Conservation (phyloP, 495 filamentous ascomycete species). For the Podospora pseudoanserina region DNA sequence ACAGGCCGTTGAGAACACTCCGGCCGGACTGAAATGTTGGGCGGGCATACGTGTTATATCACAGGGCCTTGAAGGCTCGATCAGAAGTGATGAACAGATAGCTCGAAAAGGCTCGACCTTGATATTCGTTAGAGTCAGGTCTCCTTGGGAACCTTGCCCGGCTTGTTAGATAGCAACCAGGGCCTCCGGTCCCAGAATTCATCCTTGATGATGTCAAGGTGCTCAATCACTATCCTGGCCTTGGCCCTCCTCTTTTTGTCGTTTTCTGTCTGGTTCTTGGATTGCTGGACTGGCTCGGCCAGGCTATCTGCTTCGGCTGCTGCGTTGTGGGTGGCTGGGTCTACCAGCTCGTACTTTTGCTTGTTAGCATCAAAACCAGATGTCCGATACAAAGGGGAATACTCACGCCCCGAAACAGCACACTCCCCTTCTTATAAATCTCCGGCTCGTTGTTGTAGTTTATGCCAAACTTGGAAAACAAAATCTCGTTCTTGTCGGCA, state of each 20-base stretch:
- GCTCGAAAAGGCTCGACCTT: not conserved
- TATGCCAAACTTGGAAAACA: constrained; percentile 83
- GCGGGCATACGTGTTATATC: not conserved
- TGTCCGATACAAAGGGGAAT: not conserved
- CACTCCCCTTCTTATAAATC: constrained; percentile 89
- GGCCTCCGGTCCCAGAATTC: constrained; percentile 85
- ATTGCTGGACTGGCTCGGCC: constrained; percentile 47
- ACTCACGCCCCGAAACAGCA: constrained; percentile 77
- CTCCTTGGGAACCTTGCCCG: constrained; percentile 61
- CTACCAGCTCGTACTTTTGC: constrained; percentile 50
- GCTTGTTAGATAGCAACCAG: constrained; percentile 77
- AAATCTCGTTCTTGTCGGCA: constrained; percentile 90
- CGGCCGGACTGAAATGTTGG: not conserved
- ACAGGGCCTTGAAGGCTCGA: not conserved
- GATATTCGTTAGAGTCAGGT: constrained; percentile 22
- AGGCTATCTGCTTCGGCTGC: constrained; percentile 35
- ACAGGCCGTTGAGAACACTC: not conserved
- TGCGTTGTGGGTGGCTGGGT: constrained; percentile 43
- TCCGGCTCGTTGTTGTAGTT: constrained; percentile 97
- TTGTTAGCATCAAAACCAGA: not conserved
- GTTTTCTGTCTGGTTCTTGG: constrained; percentile 74
- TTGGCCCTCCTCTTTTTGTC: constrained; percentile 70
- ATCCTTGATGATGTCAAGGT: constrained; percentile 90
- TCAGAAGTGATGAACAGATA: not conserved
- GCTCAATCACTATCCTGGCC: constrained; percentile 72